Evolutionary conservation across 805 yeast genomes (phyloP).

Genomic region (Teunomyces panamensis): DNA sequence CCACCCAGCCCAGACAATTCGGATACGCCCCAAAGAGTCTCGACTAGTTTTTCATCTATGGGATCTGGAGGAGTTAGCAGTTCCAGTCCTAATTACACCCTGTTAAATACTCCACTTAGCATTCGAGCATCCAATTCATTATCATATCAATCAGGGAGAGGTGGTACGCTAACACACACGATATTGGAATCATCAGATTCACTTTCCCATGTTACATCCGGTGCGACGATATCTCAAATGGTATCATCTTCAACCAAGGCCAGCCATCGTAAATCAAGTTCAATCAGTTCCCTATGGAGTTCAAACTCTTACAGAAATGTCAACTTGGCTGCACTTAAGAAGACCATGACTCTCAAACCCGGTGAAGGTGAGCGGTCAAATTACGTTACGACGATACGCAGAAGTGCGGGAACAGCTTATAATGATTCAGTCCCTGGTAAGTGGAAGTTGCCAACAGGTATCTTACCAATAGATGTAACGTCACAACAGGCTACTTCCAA

Average conservation of each 20-base stretch:
- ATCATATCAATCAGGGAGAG: slow-evolving; percentile 1
- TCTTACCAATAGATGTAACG: slow-evolving; percentile 40
- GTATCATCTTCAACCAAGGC: slow-evolving; percentile 3
- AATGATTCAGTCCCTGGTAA: slow-evolving; percentile 45
- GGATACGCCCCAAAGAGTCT: not conserved
- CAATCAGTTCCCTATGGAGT: slow-evolving; percentile 36
- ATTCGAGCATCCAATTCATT: slow-evolving; percentile 1
- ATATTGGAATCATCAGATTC: not conserved
- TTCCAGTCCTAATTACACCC: not conserved
- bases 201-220: not conserved
- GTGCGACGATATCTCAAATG: not conserved
- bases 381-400: slow-evolving; percentile 46
- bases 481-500: slow-evolving; percentile 3
- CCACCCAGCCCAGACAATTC: not conserved
- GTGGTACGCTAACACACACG: not conserved
- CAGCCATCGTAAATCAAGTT: slow-evolving; percentile 22
- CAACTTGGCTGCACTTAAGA: slow-evolving; percentile 36
- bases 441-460: slow-evolving; percentile 56
- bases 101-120: not conserved
- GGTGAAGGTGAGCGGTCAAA: slow-evolving; percentile 51
- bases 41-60: not conserved
- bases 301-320: slow-evolving; percentile 32
- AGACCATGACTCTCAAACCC: slow-evolving; percentile 34
- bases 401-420: slow-evolving; percentile 47
- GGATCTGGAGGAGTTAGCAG: not conserved